Conservation (phyloP, 2,329 filamentous ascomycete species). For the Aspergillus latus region DNA sequence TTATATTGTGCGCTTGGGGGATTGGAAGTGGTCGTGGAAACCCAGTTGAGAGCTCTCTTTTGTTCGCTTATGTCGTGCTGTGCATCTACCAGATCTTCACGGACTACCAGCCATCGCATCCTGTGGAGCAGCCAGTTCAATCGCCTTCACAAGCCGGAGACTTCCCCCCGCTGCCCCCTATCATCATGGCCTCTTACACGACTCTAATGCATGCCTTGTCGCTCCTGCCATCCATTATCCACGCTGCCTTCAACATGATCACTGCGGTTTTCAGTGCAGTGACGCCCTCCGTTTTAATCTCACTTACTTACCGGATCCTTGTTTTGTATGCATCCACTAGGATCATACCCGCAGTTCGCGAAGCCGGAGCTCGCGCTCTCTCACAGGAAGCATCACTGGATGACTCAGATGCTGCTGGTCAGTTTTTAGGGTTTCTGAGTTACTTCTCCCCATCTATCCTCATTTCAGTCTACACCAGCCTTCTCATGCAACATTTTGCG, state of each 20-base stretch:
- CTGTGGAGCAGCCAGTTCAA: constrained; percentile 53
- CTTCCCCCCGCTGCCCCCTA: constrained; percentile 91
- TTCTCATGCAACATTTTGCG: constrained; percentile 93
- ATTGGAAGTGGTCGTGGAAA: constrained; percentile 93
- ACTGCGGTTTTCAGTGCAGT: constrained; percentile 93
- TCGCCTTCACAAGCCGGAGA: constrained; percentile 62
- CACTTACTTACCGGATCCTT: constrained; percentile 86
- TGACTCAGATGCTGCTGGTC: constrained; percentile 78
- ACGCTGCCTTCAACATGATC: constrained; percentile 80
- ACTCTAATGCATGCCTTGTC: constrained; percentile 82
- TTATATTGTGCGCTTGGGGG: constrained; percentile 90
- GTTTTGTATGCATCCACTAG: constrained; percentile 94
- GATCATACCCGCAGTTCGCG: constrained; percentile 90
- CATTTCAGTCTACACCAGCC: constrained; percentile 92
- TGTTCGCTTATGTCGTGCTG: constrained; percentile 97
- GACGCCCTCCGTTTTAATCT: constrained; percentile 93
- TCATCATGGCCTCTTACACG: constrained; percentile 98
- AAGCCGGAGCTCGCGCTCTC: constrained; percentile 78
- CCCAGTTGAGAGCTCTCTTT: constrained; percentile 87
- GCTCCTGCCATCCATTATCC: constrained; percentile 77
- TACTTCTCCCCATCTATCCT: constrained; percentile 95
- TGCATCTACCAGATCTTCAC: constrained; percentile 99
- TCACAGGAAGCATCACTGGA: constrained; percentile 83
- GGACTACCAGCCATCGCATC: constrained; percentile 82
- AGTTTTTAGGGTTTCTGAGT: constrained; percentile 76